These are phyloP conservation scores for Cytospora chrysosperma DNA, from an alignment of 2,329 filamentous ascomycete species.

Conservation along the genomic window DNA sequence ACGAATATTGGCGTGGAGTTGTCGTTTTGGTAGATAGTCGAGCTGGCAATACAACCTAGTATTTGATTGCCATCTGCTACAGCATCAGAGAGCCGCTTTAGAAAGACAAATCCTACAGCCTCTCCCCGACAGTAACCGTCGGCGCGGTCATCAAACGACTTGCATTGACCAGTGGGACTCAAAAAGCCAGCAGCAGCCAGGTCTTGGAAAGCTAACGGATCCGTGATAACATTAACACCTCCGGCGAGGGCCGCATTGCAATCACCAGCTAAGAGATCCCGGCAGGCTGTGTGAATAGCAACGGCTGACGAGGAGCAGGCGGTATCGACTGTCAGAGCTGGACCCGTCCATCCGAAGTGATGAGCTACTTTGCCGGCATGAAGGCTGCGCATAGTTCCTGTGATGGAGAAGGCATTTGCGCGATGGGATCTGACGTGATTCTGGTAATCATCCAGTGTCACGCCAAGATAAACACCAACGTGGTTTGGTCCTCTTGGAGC, in stretches of 20 bases:
- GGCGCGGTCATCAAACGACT: constrained; percentile 33
- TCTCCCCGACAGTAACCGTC: constrained; percentile 53
- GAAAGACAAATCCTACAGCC: no score
- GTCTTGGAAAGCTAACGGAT: constrained; percentile 27
- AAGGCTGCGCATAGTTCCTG: neutral
- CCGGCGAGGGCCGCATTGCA: constrained; percentile 34
- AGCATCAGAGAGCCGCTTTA: constrained; percentile 49
- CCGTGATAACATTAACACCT: constrained; percentile 32
- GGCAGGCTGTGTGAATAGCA: constrained; percentile 38
- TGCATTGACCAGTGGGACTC: constrained; percentile 33
- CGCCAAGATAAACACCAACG: constrained; percentile 41
- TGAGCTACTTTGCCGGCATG: constrained; percentile 33
- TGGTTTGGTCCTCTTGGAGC: no score
- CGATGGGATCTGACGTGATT: no score
- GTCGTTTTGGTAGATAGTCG: constrained; percentile 42
- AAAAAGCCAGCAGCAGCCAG: constrained; percentile 34
- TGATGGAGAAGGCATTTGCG: constrained; percentile 37
- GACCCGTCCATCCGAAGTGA: constrained; percentile 37
- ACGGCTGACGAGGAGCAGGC: constrained; percentile 39
- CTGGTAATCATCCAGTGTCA: no score
- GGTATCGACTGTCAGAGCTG: constrained; percentile 34
- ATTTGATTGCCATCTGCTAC: constrained; percentile 46
- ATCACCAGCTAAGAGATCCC: constrained; percentile 32
- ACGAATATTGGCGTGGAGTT: constrained; percentile 31
- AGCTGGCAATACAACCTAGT: constrained; percentile 39